These are phyloP conservation scores for Tulasnella sp. DNA, from an alignment of 768 basidiomycete species.

Conservation along the genomic window DNA sequence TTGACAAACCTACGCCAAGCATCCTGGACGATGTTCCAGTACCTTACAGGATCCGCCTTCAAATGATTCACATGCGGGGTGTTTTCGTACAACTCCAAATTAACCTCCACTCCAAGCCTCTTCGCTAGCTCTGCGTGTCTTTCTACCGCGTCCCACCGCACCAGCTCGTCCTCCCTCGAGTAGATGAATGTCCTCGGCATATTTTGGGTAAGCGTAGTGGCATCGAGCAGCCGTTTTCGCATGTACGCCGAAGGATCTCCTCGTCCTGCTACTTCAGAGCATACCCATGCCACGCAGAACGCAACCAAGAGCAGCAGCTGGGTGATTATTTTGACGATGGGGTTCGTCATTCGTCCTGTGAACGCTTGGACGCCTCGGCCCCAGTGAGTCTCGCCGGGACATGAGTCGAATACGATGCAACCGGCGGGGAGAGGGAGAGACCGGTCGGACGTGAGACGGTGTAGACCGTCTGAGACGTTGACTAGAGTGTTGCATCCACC, in stretches of 20 bases:
- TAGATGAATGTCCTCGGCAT: slow-evolving; percentile 19
- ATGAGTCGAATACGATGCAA: slow-evolving; percentile 19
- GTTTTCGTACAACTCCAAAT: slow-evolving; percentile 12
- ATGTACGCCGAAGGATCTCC: not conserved
- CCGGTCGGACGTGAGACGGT: slow-evolving; percentile 2
- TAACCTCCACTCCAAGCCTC: not conserved
- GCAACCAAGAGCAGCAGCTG: not conserved
- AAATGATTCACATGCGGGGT: slow-evolving; percentile 19
- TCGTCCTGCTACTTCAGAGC: not conserved
- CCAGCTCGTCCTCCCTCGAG: slow-evolving; percentile 16
- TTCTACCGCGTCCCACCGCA: slow-evolving; percentile 18
- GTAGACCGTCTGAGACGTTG: not conserved
- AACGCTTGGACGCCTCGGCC: slow-evolving; percentile 11
- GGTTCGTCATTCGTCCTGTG: slow-evolving; percentile 14
- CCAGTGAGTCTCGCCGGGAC: slow-evolving; percentile 16
- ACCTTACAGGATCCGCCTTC: slow-evolving; percentile 14
- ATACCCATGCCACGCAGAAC: not conserved
- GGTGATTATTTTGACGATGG: not conserved
- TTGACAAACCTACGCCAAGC: slow-evolving; percentile 7
- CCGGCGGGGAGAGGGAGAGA: not conserved
- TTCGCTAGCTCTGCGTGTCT: slow-evolving; percentile 10
- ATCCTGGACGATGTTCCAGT: slow-evolving; percentile 15
- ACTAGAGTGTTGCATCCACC: slow-evolving; percentile 4
- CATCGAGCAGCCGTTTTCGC: slow-evolving; percentile 6
- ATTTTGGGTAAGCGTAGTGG: slow-evolving; percentile 11